Conservation (phyloP, 1,284 basidiomycete species). For the Pterulicium gracile region DNA sequence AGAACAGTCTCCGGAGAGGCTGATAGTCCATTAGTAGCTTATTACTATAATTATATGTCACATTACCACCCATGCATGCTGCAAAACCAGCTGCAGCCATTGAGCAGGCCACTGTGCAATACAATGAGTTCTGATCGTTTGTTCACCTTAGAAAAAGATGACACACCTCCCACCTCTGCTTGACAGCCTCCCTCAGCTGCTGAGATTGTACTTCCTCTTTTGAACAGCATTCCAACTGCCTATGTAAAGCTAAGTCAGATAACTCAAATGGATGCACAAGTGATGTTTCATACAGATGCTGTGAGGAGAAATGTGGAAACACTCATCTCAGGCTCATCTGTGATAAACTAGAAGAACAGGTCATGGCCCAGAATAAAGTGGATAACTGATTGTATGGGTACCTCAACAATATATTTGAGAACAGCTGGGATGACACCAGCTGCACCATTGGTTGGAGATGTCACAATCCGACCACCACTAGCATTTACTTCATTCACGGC, state of each 20-base stretch:
- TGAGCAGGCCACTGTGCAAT: conserved; percentile 63
- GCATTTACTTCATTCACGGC: conserved; percentile 87
- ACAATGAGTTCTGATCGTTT: conserved; percentile 7
- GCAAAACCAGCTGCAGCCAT: conserved; percentile 93
- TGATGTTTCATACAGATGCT: conserved; percentile 64
- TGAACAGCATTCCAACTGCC: conserved; percentile 96
- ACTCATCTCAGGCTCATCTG: conserved; percentile 80
- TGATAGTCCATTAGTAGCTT: conserved; percentile 15
- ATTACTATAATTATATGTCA: conserved; percentile 6
- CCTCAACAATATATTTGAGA: conserved; percentile 80
- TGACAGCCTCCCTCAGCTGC: conserved; percentile 92
- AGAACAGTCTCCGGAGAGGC: conserved; percentile 74
- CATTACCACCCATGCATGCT: conserved; percentile 80
- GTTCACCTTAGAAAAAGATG: conserved; percentile 10
- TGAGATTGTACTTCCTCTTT: conserved; percentile 91
- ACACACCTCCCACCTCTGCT: conserved; percentile 71
- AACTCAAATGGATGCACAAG: conserved; percentile 1
- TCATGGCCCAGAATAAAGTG: neutral
- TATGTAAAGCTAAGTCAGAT: conserved; percentile 14
- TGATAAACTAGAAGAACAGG: conserved; percentile 51
- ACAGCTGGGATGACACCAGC: conserved; percentile 91
- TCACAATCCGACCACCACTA: conserved; percentile 86
- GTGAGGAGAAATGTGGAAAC: conserved; percentile 82
- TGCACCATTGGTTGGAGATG: conserved; percentile 84
- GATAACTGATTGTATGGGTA: conserved; percentile 19